Evolutionary conservation across 1,284 basidiomycete genomes (phyloP).

Genomic region (Pyrrhoderma lamaoense): DNA sequence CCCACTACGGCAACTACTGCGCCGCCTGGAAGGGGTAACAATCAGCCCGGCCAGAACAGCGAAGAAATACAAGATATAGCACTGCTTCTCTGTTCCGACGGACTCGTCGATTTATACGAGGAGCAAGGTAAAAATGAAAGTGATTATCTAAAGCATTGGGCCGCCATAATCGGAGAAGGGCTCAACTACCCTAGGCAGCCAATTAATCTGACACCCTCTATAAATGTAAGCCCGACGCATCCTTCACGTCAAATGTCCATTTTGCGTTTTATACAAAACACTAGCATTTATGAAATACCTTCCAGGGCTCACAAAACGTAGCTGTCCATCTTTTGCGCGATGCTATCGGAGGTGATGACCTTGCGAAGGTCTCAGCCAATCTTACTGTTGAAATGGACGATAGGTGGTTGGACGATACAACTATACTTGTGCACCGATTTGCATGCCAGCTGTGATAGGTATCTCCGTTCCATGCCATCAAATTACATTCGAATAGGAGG

Average conservation of each 20-base stretch:
- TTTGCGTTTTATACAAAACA: background rate
- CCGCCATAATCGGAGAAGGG: slow-evolving; percentile 14
- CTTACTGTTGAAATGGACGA: slow-evolving; percentile 57
- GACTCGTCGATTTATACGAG: slow-evolving; percentile 47
- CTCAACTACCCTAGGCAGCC: slow-evolving; percentile 17
- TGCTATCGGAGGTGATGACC: slow-evolving; percentile 48
- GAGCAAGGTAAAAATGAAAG: slow-evolving; percentile 27
- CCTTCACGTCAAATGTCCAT: background rate
- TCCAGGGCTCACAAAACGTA: slow-evolving; percentile 28
- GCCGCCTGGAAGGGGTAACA: slow-evolving; percentile 3
- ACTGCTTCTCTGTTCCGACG: slow-evolving; percentile 51
- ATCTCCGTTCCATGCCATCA: no score
- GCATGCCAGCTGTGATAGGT: slow-evolving; percentile 21
- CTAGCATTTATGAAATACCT: no score
- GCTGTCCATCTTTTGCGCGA: slow-evolving; percentile 49
- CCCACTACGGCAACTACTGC: slow-evolving; percentile 15
- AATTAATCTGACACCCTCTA: background rate
- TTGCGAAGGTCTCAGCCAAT: slow-evolving; percentile 43
- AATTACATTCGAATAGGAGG: no score
- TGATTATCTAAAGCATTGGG: slow-evolving; percentile 16
- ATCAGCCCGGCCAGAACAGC: background rate
- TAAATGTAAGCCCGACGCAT: background rate
- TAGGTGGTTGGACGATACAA: slow-evolving; percentile 68
- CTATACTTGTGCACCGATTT: slow-evolving; percentile 42
- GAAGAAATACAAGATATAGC: slow-evolving; percentile 22